These are phyloP conservation scores for Coemansia sp. DNA, from an alignment of 192 early-diverging fungal genomes.

Conservation along the genomic window DNA sequence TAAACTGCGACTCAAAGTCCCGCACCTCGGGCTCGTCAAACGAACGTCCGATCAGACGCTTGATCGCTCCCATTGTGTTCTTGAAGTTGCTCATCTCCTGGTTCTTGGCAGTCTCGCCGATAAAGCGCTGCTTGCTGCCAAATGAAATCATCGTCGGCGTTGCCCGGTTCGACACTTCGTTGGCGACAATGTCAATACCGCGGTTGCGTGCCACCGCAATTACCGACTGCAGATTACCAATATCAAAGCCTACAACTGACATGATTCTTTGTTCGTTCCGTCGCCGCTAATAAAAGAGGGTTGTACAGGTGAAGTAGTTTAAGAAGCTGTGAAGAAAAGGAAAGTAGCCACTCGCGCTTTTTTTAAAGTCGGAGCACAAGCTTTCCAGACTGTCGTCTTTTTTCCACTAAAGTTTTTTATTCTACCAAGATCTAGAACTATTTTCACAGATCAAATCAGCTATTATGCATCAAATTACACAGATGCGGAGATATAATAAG, in stretches of 20 bases:
- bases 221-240: slow-evolving; percentile 94
- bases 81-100: slow-evolving; percentile 97
- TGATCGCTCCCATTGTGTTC: slow-evolving; percentile 87
- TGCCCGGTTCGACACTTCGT: slow-evolving; percentile 95
- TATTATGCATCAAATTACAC: not conserved
- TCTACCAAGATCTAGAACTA: not conserved
- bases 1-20: slow-evolving; percentile 77
- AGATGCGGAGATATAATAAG: not conserved
- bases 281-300: not conserved
- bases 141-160: slow-evolving; percentile 96
- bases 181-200: slow-evolving; percentile 95
- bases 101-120: slow-evolving; percentile 94
- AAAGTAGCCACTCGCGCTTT: no score
- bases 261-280: slow-evolving; percentile 6
- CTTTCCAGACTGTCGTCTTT: no score
- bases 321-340: no score
- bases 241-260: slow-evolving; percentile 86
- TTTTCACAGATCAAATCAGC: not conserved
- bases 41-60: slow-evolving; percentile 87
- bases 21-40: slow-evolving; percentile 83
- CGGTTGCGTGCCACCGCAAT: slow-evolving; percentile 97
- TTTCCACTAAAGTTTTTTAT: not conserved
- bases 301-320: not conserved
- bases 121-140: slow-evolving; percentile 89
- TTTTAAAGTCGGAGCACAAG: no score